Evolutionary conservation across 2,329 filamentous ascomycete genomes (phyloP), one percentile per base, ranked within the genome.

Genomic region (Xylariaceae sp.): DNA sequence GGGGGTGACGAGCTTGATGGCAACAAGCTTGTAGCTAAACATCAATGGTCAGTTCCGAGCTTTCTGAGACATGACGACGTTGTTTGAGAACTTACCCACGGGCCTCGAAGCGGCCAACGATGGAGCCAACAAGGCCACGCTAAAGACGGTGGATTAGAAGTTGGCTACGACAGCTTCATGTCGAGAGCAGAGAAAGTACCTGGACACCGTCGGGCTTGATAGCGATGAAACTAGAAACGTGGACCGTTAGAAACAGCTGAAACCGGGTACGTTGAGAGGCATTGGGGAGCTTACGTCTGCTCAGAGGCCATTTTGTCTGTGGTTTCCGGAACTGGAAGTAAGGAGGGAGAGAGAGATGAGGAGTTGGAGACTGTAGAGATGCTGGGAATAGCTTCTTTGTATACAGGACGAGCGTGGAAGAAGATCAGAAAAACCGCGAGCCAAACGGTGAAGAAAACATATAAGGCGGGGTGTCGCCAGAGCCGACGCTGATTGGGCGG

Each of bases 181-280:
- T 45, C 48, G 55, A 52, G 51, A 61, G 62, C 15, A 6, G 30
- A 44, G n/a, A 3, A 15, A 23, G 37, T 88, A 96, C 92, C 88
- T 97, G 94, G 82, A 97, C 94, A 79, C 94, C 94, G 82, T 97
- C 94, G 73, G 93, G 94, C 92, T 99, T 99, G 87, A 99, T 91
- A 77, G 94, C 94, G 86, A 97, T 97, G 90, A 97, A 97, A 83
- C 93, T 97, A 74, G 70, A 53, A 23, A 47, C 23, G 7, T 9
- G 15, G 17, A 56, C 37, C 11, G 55, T 66, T 53, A 64, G 64
- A 35, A 35, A 35, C 18, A 39, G 17, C 15, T 9, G 17, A 34
- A 30, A 1, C 6, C n/a, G n/a, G 23, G 23, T 7, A 30, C 13
- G 5, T 3, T 51, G 13, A 15, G 55, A 2, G 35, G 15, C 13